A percentile compares a stretch with the other conserved stretches of the same genome.
These are phyloP conservation scores for Phytopythium litorale DNA, from an alignment of 352 stramenopile species.

Conservation along the genomic window DNA sequence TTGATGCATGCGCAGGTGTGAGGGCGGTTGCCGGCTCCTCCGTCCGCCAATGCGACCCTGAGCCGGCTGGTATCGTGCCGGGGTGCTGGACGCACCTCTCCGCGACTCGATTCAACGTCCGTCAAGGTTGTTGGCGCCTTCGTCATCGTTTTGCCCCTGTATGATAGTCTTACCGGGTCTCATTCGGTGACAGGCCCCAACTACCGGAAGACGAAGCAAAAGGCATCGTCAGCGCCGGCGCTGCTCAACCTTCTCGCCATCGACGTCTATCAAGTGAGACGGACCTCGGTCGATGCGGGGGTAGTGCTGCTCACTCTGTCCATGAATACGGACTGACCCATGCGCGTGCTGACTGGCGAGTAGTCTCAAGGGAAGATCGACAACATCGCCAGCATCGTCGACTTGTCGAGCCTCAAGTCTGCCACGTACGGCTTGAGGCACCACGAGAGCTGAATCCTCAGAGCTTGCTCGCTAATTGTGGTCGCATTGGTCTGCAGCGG, in stretches of 20 bases:
- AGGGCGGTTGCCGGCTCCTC: conserved; percentile 52
- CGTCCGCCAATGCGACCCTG: conserved; percentile 41
- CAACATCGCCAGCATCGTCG: conserved; percentile 67
- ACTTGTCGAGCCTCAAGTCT: conserved; percentile 41
- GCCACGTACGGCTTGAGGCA: conserved; percentile 15
- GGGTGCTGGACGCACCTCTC: conserved; percentile 66
- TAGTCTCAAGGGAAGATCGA: conserved; percentile 71
- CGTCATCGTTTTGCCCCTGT: background rate
- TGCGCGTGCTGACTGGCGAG: background rate
- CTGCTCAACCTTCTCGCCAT: conserved; percentile 63
- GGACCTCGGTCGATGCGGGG: background rate
- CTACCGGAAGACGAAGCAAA: conserved; percentile 73
- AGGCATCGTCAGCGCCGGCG: conserved; percentile 49
- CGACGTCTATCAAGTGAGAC: conserved; percentile 62
- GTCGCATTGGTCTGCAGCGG: conserved; percentile 9
- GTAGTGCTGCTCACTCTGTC: background rate
- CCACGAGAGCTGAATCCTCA: background rate
- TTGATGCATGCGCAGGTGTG: conserved; percentile 10
- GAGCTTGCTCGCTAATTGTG: background rate
- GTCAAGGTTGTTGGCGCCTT: conserved; percentile 31
- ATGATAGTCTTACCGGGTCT: no score
- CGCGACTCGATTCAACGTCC: conserved; percentile 76
- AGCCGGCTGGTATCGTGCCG: conserved; percentile 22
- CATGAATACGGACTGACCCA: background rate
- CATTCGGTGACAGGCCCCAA: conserved; percentile 39